A percentile compares a stretch with the other conserved stretches of the same genome.
Conservation (phyloP, 257 asterid species). For the Salvia rosmarinus region DNA sequence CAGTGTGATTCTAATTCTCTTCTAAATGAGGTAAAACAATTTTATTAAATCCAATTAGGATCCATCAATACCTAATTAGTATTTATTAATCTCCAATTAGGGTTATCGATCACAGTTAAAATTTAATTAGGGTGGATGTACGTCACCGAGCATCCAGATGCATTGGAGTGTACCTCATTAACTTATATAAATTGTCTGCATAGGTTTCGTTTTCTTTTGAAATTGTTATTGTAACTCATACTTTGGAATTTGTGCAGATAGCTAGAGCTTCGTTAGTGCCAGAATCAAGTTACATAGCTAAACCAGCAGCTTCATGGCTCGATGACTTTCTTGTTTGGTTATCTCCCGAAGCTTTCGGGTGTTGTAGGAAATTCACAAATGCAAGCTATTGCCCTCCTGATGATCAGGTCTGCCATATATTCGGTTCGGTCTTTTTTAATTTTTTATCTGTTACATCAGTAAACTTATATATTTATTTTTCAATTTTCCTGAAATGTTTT, state of each 20-base stretch:
- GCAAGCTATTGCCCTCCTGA: conserved; percentile 90
- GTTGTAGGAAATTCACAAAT: conserved; percentile 92
- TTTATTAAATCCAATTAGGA: too few species aligned
- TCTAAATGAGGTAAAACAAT: conserved; percentile 74
- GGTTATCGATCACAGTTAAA: too few species aligned
- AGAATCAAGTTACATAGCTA: conserved; percentile 92
- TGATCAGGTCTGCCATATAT: conserved; percentile 69
- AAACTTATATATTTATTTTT: conserved; percentile 14
- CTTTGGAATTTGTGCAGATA: conserved; percentile 59
- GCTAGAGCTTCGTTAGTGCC: conserved; percentile 87
- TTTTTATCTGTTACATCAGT: conserved; percentile 1
- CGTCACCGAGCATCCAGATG: too few species aligned
- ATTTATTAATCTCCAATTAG: too few species aligned
- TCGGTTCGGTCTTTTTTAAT: not conserved
- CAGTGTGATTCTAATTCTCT: conserved; percentile 93
- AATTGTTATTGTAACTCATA: conserved; percentile 18
- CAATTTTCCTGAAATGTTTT: conserved; percentile 30
- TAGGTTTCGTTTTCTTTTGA: not conserved
- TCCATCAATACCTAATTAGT: too few species aligned
- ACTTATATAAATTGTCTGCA: not conserved
- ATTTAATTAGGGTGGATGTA: too few species aligned
- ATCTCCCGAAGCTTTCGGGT: conserved; percentile 97
- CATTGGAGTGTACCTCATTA: not conserved
- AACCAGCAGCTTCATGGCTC: conserved; percentile 99
- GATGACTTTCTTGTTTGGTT: conserved; percentile 98